Base-by-base conservation (phyloP, 768 basidiomycete genomes). In the Brasilioporus rufonigricans region DNA sequence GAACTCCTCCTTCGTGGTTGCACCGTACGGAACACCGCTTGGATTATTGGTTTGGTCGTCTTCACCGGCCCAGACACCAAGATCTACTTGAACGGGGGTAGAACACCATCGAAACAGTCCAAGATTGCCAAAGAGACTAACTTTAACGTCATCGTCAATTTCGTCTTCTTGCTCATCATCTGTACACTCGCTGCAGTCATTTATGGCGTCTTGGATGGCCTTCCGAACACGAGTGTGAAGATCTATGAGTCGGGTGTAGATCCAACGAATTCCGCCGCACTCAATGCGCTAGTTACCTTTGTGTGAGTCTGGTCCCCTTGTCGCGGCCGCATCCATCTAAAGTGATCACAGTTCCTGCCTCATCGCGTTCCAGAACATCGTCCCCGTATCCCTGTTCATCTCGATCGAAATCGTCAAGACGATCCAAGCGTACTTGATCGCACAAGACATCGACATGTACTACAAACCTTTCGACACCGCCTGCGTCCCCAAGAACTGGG, bases 41-140 rank as follows among this genome's bases (percentile, higher is more conserved):
- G 95, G 95, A 80, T 94, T 47, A 89, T 98, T 57, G 94, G 93
- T 5, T 71, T 98, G n/a, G 94, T 97, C 13, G 87, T 87, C 24
- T 98, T 93, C 72, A 98, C 95, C 0, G 95, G 95, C 36, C 81
- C 84, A 1, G 95, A 98, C 72, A 90, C 91, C 38, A 93, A 91
- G 79, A 93, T 93, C 62, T 90, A 92, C 83, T 73, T 93, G 55
- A 95, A 95, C 60, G 91, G 91, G 32, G 94, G 95, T 19, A 87
- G 86, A 14, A 98, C 93, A 1, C 94, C 95, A 1, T 93, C 90
- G n/a, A 98, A 98, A 67, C 87, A 92, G 55, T 91, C 88, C 65
- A 98, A 95, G 79, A 98, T 98, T 66, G 94, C 98, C 76, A 90
- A 85, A 74, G 96, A 98, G 77, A 98, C 96, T 10, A 98, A 96